These are phyloP conservation scores for Fusarium buxicola DNA, from an alignment of 2,329 filamentous ascomycete species.

Conservation along the genomic window DNA sequence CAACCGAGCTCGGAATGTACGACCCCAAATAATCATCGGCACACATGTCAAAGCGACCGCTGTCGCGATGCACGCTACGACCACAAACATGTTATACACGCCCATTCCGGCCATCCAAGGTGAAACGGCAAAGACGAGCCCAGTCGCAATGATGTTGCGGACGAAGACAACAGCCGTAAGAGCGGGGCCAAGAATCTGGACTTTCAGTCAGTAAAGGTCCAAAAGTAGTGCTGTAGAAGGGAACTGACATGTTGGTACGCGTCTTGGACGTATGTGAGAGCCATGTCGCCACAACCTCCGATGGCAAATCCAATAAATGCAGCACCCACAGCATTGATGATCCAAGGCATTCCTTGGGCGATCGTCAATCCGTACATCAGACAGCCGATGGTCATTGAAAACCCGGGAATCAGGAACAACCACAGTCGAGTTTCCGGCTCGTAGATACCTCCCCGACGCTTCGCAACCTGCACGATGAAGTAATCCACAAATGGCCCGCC, in stretches of 20 bases:
- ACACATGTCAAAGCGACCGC: conserved; percentile 28
- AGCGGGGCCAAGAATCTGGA: conserved; percentile 26
- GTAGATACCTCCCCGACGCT: conserved; percentile 27
- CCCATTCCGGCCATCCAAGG: conserved; percentile 35
- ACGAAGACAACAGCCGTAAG: conserved; percentile 33
- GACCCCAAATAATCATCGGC: conserved; percentile 31
- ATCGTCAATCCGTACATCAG: conserved; percentile 39
- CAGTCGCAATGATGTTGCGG: conserved; percentile 30
- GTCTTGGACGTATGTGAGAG: conserved; percentile 34
- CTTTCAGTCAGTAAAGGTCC: neutral
- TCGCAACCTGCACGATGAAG: conserved; percentile 28
- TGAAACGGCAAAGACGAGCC: conserved; percentile 24
- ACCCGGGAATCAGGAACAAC: conserved; percentile 27
- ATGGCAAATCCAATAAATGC: conserved; percentile 36
- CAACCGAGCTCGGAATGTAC: conserved; percentile 13
- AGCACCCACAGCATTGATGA: conserved; percentile 31
- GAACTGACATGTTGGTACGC: conserved; percentile 29
- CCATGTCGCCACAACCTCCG: conserved; percentile 32
- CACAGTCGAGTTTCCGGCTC: conserved; percentile 37
- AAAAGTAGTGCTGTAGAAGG: fast-evolving
- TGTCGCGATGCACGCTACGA: conserved; percentile 21
- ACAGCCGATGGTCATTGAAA: conserved; percentile 29
- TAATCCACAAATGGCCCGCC: conserved; percentile 29
- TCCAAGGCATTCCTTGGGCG: conserved; percentile 37
- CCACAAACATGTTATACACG: conserved; percentile 30